Evolutionary conservation across 83 land plant species (phyloP).

Genomic region (Diphasiastrum complanatum): DNA sequence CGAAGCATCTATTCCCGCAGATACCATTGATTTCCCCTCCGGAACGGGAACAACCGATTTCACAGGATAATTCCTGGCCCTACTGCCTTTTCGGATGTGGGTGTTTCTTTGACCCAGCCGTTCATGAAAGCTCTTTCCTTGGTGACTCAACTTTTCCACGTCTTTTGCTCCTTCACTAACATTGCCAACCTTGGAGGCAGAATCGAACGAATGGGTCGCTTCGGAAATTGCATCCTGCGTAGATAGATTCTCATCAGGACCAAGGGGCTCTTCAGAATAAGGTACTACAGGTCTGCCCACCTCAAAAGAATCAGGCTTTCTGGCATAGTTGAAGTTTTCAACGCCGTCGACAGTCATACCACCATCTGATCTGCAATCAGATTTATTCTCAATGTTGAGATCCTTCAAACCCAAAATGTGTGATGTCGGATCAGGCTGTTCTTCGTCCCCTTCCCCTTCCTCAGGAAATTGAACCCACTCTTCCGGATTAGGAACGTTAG

Average conservation of each 20-base stretch:
- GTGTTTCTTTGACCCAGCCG: not conserved
- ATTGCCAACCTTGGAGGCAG: no score
- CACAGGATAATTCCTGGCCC: constrained; percentile 10
- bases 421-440: constrained; percentile 29
- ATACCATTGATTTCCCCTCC: constrained; percentile 60
- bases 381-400: constrained; percentile 35
- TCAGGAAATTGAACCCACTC: constrained; percentile 84
- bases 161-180: no score
- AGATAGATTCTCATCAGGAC: no score
- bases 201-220: no score
- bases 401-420: constrained; percentile 62
- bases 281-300: no score
- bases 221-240: no score
- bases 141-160: no score
- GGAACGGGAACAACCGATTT: constrained; percentile 35
- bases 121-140: no score
- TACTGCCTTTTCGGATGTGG: constrained; percentile 7
- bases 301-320: no score
- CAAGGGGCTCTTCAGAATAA: no score
- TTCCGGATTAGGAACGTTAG: constrained; percentile 72
- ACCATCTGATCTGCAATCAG: constrained; percentile 9
- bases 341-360: not conserved
- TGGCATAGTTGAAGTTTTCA: not conserved
- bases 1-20: constrained; percentile 70
- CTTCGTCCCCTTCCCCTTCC: constrained; percentile 14